phyloP scores from a whole-genome alignment of 2,329 filamentous ascomycete species.

The Talaromyces albobiverticillius region DNA sequence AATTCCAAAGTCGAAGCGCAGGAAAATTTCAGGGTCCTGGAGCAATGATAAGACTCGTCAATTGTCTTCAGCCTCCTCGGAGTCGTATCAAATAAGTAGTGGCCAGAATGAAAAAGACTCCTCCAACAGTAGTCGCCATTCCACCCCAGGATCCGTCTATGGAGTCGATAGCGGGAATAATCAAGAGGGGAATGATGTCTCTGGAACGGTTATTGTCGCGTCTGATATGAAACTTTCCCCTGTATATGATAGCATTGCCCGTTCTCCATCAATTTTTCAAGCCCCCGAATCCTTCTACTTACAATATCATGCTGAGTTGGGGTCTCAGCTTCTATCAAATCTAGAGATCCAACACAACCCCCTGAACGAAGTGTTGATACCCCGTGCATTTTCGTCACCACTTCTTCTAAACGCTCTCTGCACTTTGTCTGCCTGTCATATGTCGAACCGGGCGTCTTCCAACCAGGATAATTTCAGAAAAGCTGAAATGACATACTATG shows the following conservation, averaged over 20 bases:
- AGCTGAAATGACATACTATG: conserved; percentile 32
- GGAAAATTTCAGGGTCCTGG: conserved; percentile 18
- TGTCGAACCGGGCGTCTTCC: conserved; percentile 29
- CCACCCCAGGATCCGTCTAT: neutral
- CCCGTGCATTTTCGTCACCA: conserved; percentile 34
- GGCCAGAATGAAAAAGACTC: neutral
- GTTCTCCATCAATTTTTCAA: neutral
- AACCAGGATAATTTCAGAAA: conserved; percentile 22
- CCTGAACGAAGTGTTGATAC: conserved; percentile 33
- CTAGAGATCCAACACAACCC: conserved; percentile 36
- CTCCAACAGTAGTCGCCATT: neutral
- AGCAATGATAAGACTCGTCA: neutral
- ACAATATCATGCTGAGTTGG: conserved; percentile 35
- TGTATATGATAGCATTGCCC: neutral
- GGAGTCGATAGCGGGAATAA: neutral
- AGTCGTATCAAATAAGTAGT: neutral
- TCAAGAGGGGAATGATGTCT: neutral
- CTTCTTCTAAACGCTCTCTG: conserved; percentile 36
- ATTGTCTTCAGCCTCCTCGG: neutral
- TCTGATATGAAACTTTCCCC: neutral
- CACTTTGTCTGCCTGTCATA: conserved; percentile 36
- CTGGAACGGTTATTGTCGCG: neutral
- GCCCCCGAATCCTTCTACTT: conserved; percentile 33
- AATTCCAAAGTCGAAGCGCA: conserved; percentile 20
- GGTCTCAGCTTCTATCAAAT: conserved; percentile 34